Evolutionary conservation across 257 asterid species (phyloP).

Genomic region (Ilex aquifolium): DNA sequence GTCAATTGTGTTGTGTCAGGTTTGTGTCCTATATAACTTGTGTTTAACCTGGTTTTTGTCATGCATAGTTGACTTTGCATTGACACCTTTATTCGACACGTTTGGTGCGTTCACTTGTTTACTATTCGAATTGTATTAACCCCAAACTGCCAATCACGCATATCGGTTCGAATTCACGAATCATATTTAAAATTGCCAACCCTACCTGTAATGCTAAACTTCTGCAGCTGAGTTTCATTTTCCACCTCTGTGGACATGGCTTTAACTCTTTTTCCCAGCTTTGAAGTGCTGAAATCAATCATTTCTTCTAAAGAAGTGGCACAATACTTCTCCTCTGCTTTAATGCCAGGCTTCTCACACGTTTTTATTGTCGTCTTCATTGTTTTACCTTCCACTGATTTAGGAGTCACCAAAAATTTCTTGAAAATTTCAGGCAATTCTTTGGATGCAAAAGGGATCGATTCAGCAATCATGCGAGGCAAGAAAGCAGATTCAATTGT

Average conservation of each 20-base stretch:
- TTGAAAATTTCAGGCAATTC: slow-evolving; percentile 25
- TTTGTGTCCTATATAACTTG: too few relatives aligned
- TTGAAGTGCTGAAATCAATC: slow-evolving; percentile 13
- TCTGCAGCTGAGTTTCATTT: slow-evolving; percentile 7
- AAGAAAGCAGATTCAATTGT: slow-evolving; percentile 27
- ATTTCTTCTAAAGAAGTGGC: slow-evolving; percentile 16
- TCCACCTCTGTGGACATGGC: slow-evolving; percentile 10
- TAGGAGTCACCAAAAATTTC: slow-evolving; percentile 8
- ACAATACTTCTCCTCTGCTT: slow-evolving; percentile 10
- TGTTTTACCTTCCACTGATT: slow-evolving; percentile 9
- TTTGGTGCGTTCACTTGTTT: too few relatives aligned
- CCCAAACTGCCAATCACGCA: too few relatives aligned
- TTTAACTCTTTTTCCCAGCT: slow-evolving; percentile 10
- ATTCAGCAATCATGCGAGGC: slow-evolving; percentile 50
- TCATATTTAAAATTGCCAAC: too few relatives aligned
- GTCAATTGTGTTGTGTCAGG: too few relatives aligned
- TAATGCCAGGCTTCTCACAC: slow-evolving; percentile 11
- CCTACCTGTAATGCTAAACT: slow-evolving; percentile 1
- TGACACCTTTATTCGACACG: too few relatives aligned
- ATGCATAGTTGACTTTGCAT: too few relatives aligned
- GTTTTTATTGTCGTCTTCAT: slow-evolving; percentile 8
- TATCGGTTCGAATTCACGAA: too few relatives aligned
- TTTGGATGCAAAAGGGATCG: slow-evolving; percentile 66
- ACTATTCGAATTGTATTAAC: too few relatives aligned
- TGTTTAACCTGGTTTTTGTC: too few relatives aligned